Percentiles rank a stretch among this genome's conserved stretches.
These are phyloP conservation scores for Gymnopus androsaceus DNA, from an alignment of 1,284 basidiomycete species.

Conservation along the genomic window DNA sequence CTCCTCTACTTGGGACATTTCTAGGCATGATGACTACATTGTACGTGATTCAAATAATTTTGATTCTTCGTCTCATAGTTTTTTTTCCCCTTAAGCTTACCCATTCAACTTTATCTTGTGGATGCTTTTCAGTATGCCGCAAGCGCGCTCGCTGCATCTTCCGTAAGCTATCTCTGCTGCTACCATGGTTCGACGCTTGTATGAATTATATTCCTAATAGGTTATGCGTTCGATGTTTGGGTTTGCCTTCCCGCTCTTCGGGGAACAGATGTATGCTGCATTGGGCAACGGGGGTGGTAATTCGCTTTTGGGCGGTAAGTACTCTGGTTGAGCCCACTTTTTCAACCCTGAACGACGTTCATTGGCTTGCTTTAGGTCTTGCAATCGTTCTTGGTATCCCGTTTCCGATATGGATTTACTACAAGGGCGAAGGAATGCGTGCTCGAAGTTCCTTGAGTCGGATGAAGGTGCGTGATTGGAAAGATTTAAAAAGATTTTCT, in stretches of 20 bases:
- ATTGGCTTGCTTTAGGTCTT: slow-evolving; percentile 39
- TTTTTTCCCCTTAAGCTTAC: slow-evolving; percentile 41
- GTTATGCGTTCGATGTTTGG: slow-evolving; percentile 58
- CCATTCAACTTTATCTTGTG: slow-evolving; percentile 62
- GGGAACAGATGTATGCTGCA: slow-evolving; percentile 54
- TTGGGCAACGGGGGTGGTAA: slow-evolving; percentile 63
- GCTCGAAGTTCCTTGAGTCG: slow-evolving; percentile 15
- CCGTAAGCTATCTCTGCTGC: too few species aligned
- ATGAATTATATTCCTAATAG: slow-evolving; percentile 32
- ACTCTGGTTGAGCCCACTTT: too few species aligned
- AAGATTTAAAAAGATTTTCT: too few species aligned
- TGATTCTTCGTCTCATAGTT: background rate
- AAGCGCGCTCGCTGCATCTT: slow-evolving; percentile 56
- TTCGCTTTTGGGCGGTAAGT: slow-evolving; percentile 50
- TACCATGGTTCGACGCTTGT: background rate
- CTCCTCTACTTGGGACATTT: slow-evolving; percentile 16
- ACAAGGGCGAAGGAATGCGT: slow-evolving; percentile 54
- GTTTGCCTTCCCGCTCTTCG: slow-evolving; percentile 64
- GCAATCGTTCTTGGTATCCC: slow-evolving; percentile 58
- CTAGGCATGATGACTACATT: slow-evolving; percentile 53
- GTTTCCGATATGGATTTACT: slow-evolving; percentile 67
- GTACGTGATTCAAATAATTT: slow-evolving; percentile 30
- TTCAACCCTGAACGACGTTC: background rate
- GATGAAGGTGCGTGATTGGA: too few species aligned
- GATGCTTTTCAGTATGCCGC: slow-evolving; percentile 63